Evolutionary conservation across 257 asterid species (phyloP), one percentile per base, ranked within the genome.

Genomic region (Penstemon davidsonii): DNA sequence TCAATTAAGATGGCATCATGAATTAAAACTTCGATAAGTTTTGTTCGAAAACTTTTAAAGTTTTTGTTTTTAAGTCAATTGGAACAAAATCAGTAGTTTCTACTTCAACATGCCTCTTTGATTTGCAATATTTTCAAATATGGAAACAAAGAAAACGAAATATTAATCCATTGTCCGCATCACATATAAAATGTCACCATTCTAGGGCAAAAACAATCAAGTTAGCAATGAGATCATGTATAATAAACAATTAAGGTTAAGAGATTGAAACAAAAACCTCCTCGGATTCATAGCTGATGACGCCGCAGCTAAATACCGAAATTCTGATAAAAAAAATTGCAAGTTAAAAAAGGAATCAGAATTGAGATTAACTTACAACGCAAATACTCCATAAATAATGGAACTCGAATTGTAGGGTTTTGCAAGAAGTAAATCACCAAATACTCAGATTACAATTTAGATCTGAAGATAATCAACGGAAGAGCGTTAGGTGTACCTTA

Each of bases 281-380:
- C 86, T 77, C 39, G 95, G 76, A 79, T 88, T 88, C 95, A 88
- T 88, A 53, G 73, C 57, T 44, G 55, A 12, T 49, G 76, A 70
- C 47, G 67, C 76, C 55, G 74, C 78, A 25, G 75, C 70, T 75
- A 52, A 36, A 44, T 33, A 38, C 8, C 62, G 39, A 40, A 55
- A 70, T 44, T 53, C 55, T 59, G 5, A 71, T 33, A 39, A 0
- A 37, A 53, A 43, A 36, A 51, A 11, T 6, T 25, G 33, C 33
- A 44, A 8, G 41, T 7, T 39, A 4, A 39, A 46, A 8, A 38
- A 10, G n/a, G 3, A 59, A 33, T 53, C 59, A 67, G 39, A 70
- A 53, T 5, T 41, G 53, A 46, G 33, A 56, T 63, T 33, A 37
- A 72, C 13, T 43, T 13, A 71, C 15, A 46, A 4, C 8, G 69